Evolutionary conservation across 176 grass and related monocot species (phyloP), one percentile per base, ranked within the genome.

Genomic region (Aegilops umbellulata): DNA sequence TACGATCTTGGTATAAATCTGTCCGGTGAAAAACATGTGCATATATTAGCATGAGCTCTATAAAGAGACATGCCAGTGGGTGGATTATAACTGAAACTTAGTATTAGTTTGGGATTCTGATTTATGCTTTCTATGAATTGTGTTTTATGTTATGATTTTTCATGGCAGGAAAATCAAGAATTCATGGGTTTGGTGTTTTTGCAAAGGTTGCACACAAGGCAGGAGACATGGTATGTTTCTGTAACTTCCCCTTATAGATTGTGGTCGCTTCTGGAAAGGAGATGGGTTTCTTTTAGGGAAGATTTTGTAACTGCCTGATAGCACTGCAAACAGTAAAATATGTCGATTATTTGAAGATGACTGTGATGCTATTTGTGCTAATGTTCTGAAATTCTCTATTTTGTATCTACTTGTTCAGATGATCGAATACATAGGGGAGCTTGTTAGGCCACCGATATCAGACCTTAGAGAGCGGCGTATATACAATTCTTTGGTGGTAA

Each of bases 141-240:
- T 34, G 36, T 1, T 46, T 80, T n/a, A 84, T 76, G 55, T 69
- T 29, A 30, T 25, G 25, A 62, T 68, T 44, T 76, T 49, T 20
- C 81, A 79, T 73, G 83, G 61, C 77, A 98, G 96, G 96, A 80
- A 99, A 99, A 90, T 99, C 97, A 86, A 96, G 87, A 87, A 99
- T 99, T 89, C 97, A 99, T 91, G 94, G 97, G 68, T 99, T 90
- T 91, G 97, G 97, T 74, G 94, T 99, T 82, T 99, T 99, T 79
- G 85, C 97, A 57, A 99, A 99, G 87, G 83, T 99, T 88, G 66
- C 88, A 78, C 94, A 96, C 88, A 99, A 94, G 84, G 97, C 97
- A 64, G 97, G 97, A 30, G 97, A 99, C 80, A 96, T 96, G 97
- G 97, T 99, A 91, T 86, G 62, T 71, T 71, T 90, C 32, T 82